Base-by-base conservation (phyloP, 306 rosid genomes). In the Quercus mongolica region DNA sequence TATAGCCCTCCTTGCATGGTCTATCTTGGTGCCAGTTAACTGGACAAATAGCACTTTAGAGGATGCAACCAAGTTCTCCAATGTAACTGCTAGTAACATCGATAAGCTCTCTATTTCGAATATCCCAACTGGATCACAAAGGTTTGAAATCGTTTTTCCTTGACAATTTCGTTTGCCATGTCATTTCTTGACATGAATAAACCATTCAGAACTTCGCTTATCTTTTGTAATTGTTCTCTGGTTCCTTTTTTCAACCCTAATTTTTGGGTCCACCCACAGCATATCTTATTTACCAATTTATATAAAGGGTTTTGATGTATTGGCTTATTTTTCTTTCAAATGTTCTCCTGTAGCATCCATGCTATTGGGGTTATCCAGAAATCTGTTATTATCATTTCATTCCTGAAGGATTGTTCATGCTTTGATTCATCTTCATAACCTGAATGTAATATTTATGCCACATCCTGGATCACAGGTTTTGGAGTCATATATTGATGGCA, bases 61-160 rank as follows among this genome's bases (percentile, higher is more conserved):
- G 73, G 5, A 41, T 41, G 46, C 41, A 1, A 72, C 58, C 6
- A 28, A 74, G 76, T 0, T 61, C 38, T 56, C 19, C n/a, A 91
- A 92, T 80, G 82, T 87, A 62, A 95, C 98, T 83, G 83, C 99
- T 1, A 95, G 97, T 21, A 91, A 95, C 85, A 90, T 92, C 58
- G 99, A 95, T 81, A 90, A 84, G 82, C 85, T 95, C 80, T 92
- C 99, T 23, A 61, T 95, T 82, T 95, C 99, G 5, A 95, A 95
- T 59, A 78, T 95, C 65, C 70, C 77, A 25, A 44, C 55, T 5
- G 56, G 23, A 84, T 93, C 98, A 25, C 65, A 81, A 58, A 93
- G 99, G 99, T 95, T 74, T 76, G 73, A 20, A 64, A 74, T 33
- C 41, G 41, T 33, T 21, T 69, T 82, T 80, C 74, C 74, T 49